Conservation (phyloP, 2,329 filamentous ascomycete species). For the Curvularia verruculosa region DNA sequence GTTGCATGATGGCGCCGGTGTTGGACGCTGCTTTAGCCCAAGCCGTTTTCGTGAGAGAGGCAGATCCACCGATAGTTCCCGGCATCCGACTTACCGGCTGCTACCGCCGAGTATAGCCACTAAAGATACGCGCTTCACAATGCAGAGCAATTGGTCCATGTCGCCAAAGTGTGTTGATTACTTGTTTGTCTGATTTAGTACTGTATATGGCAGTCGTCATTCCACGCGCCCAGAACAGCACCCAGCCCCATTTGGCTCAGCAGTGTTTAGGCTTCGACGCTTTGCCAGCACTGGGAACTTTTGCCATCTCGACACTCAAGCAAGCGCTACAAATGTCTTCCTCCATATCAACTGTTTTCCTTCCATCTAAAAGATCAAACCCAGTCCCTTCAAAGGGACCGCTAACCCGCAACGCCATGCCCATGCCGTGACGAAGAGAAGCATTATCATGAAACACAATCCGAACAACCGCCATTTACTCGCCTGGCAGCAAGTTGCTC, state of each 20-base stretch:
- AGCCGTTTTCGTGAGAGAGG: conserved; percentile 12
- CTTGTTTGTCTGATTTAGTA: conserved; percentile 38
- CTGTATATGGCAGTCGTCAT: conserved; percentile 26
- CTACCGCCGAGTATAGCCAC: neutral
- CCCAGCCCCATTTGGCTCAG: conserved; percentile 19
- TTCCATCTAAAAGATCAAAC: conserved; percentile 28
- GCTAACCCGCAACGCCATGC: conserved; percentile 47
- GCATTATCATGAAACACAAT: conserved; percentile 39
- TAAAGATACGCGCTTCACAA: conserved; percentile 2
- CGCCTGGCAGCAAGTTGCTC: conserved; percentile 67
- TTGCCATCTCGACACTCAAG: conserved; percentile 10
- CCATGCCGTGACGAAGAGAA: conserved; percentile 47
- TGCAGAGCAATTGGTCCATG: conserved; percentile 11
- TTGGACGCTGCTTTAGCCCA: conserved; percentile 35
- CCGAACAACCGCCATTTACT: conserved; percentile 39
- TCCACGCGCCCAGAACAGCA: conserved; percentile 24
- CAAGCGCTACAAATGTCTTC: conserved; percentile 10
- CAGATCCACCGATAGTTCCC: conserved; percentile 9
- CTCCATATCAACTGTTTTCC: conserved; percentile 13
- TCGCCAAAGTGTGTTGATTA: conserved; percentile 24
- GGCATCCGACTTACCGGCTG: conserved; percentile 2
- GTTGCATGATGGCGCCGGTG: conserved; percentile 33
- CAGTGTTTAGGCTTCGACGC: conserved; percentile 11
- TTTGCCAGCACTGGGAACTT: conserved; percentile 16
- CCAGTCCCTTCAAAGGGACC: conserved; percentile 29